phyloP scores from a whole-genome alignment of 2,329 filamentous ascomycete genomes.

The Calonectria hawksworthii region DNA sequence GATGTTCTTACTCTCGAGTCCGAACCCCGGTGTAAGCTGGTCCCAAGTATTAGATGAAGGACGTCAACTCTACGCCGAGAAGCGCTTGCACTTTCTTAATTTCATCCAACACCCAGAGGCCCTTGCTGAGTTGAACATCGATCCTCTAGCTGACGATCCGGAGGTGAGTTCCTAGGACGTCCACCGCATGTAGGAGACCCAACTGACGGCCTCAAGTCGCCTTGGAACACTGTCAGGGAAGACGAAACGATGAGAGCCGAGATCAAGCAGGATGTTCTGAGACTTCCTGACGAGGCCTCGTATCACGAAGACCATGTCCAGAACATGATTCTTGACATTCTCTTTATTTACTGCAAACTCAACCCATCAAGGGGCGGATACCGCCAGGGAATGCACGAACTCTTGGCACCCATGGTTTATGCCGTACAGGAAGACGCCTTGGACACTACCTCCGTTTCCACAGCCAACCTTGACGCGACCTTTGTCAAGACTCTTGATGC shows the following conservation, averaged over 20 bases:
- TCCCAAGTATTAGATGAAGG: conserved; percentile 74
- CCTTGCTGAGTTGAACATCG: conserved; percentile 76
- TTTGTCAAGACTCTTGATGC: conserved; percentile 79
- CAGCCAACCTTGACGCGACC: conserved; percentile 59
- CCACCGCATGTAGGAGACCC: neutral
- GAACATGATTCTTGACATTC: conserved; percentile 84
- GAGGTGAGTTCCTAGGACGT: conserved; percentile 56
- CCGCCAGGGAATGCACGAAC: conserved; percentile 98
- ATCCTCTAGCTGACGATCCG: conserved; percentile 88
- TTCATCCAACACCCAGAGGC: conserved; percentile 89
- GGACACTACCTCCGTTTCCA: conserved; percentile 58
- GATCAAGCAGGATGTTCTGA: conserved; percentile 93
- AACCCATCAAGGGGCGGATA: conserved; percentile 90
- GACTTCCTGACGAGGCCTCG: conserved; percentile 91
- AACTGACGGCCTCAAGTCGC: conserved; percentile 72
- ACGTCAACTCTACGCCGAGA: conserved; percentile 79
- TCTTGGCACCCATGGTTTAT: conserved; percentile 90
- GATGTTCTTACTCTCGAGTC: conserved; percentile 86
- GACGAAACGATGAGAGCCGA: conserved; percentile 89
- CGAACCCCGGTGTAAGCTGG: conserved; percentile 77
- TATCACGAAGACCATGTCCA: conserved; percentile 88
- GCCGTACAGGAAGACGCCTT: conserved; percentile 87
- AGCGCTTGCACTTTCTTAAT: conserved; percentile 81
- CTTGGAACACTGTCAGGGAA: conserved; percentile 88
- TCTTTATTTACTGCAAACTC: conserved; percentile 96